phyloP scores from a whole-genome alignment of 169 alveolate genomes.

The Condylostoma magnum region DNA sequence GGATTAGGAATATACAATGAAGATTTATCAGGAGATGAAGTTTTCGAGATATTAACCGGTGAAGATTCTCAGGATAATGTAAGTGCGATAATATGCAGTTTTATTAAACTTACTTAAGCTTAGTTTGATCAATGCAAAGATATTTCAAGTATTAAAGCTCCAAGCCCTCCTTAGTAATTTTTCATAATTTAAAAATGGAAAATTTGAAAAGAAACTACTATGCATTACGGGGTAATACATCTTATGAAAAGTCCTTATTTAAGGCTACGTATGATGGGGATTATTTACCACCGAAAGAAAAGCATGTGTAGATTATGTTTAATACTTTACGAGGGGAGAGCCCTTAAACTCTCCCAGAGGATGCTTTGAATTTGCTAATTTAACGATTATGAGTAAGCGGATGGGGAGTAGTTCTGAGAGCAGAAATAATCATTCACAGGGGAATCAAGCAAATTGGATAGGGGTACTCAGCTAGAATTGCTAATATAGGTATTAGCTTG shows the following conservation, averaged over 20 bases:
- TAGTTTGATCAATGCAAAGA: too few relatives aligned
- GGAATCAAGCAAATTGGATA: constrained; percentile 1
- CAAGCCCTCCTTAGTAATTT: too few relatives aligned
- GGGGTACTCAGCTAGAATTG: background rate
- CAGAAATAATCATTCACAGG: background rate
- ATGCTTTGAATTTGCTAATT: background rate
- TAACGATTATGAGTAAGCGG: background rate
- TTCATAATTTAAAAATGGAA: background rate
- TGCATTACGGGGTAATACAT: background rate
- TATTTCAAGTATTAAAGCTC: too few relatives aligned
- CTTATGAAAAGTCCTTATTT: constrained; percentile 8
- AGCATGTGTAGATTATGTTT: constrained; percentile 12
- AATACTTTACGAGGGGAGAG: constrained; percentile 1
- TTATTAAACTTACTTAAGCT: too few relatives aligned
- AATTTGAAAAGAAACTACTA: constrained; percentile 4
- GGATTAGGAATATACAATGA: too few relatives aligned
- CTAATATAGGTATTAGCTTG: background rate
- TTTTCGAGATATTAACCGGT: too few relatives aligned
- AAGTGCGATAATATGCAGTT: too few relatives aligned
- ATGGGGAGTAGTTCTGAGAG: constrained; percentile 1
- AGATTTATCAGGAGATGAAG: too few relatives aligned
- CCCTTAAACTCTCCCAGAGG: background rate
- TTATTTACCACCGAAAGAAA: constrained; percentile 14
- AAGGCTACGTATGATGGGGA: constrained; percentile 21
- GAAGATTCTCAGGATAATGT: too few relatives aligned